Evolutionary conservation across 345 rosid genomes (phyloP).

Genomic region (Citrus unshiu): DNA sequence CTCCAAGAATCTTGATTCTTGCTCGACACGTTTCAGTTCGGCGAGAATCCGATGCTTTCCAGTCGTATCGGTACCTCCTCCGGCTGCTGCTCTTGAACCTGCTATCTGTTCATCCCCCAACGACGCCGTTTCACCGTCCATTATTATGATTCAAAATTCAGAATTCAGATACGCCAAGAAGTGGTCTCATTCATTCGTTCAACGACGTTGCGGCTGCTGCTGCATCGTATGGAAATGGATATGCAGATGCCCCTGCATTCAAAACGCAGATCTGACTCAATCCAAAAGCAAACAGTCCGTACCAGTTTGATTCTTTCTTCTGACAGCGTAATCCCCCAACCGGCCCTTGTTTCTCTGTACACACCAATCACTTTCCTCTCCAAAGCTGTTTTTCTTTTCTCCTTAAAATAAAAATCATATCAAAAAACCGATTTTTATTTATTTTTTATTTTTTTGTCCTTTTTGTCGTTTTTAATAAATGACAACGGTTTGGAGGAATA

Average conservation of each 20-base stretch:
- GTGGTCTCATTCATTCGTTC: slow-evolving; percentile 6
- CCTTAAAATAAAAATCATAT: neutral
- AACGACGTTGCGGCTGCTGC: neutral
- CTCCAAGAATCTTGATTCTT: slow-evolving; percentile 60
- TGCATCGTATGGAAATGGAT: neutral
- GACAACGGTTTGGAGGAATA: neutral
- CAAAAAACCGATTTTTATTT: neutral
- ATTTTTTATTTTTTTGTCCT: neutral
- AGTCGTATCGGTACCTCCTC: slow-evolving; percentile 40
- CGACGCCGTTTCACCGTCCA: slow-evolving; percentile 45
- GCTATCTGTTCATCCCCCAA: slow-evolving; percentile 29
- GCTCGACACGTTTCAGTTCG: slow-evolving; percentile 69
- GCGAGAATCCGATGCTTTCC: slow-evolving; percentile 79
- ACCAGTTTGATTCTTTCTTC: neutral
- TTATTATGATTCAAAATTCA: neutral
- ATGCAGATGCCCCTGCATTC: neutral
- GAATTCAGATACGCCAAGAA: neutral
- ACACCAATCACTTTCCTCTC: neutral
- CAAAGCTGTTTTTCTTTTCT: slow-evolving; percentile 21
- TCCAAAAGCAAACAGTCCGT: neutral
- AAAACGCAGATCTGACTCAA: slow-evolving; percentile 11
- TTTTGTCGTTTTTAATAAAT: neutral
- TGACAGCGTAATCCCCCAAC: neutral
- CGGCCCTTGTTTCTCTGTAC: neutral
- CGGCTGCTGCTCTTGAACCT: slow-evolving; percentile 11